Base-by-base conservation (phyloP, 2,329 filamentous ascomycete genomes). In the Pestalotiopsis sp. region DNA sequence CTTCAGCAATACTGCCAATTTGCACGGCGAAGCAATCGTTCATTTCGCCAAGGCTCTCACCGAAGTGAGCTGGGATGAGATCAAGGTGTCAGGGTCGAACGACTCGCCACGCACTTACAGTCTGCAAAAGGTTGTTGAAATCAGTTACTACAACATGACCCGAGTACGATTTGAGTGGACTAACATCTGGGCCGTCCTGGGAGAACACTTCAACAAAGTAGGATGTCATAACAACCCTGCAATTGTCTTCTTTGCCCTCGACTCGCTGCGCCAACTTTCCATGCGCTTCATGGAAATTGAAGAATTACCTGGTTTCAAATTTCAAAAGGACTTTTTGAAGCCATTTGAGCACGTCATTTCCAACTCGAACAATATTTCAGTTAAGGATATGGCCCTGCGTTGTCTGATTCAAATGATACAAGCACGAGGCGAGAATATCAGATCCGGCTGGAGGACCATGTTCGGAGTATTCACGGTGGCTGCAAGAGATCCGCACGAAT, bases 331-430 rank as follows among this genome's bases (percentile, higher is more conserved):
- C 78, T 99, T 99, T 79, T 83, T 99, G 66, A 98, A 98, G 81
- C 96, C 97, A 0, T 99, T 99, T 75, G 95, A 99, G 82, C 94
- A 98, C 79, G 94, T 99, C 74, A 93, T 99, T 83, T 91, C 93
- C 68, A 98, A 99, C 79, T 96, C 94, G 57, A 93, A 87, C 71
- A 94, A 96, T 71, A 91, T 97, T 20, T 91, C 93, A 0, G 96
- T 99, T 74, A 99, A 99, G 81, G 96, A 99, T 75, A 95, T 99
- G 92, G 94, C 97, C 60, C 84, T 99, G 27, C 90, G 95, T 58
- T 99, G 97, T 78, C 84, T 99, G 70, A 97, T 98, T 68, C 97
- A 99, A 81, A 99, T 99, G 97, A 97, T 99, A 62, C 96, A 99
- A 82, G 95, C 95, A 39, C 89, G 93, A 68, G 97, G 97, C 5